These are phyloP conservation scores for Aspergillus puulaauensis DNA, from an alignment of 2,329 filamentous ascomycete genomes.

Conservation along the genomic window DNA sequence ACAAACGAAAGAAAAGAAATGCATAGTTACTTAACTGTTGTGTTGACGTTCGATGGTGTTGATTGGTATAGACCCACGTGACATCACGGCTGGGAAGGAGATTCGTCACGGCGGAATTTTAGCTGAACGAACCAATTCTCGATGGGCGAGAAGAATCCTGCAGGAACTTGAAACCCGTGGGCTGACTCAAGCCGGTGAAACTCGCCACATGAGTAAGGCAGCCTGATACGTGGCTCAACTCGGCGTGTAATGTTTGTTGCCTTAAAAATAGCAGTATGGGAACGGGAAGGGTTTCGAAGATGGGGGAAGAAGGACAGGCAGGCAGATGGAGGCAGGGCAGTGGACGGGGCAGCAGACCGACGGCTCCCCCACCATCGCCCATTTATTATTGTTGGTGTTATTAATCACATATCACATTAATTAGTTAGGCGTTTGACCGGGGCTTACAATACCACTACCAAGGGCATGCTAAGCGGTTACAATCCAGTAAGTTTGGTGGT, in stretches of 20 bases:
- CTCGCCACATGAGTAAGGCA: background rate
- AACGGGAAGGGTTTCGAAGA: too few species aligned
- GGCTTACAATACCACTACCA: conserved; percentile 8
- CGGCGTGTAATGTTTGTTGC: background rate
- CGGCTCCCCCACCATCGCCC: background rate
- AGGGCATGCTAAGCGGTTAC: background rate
- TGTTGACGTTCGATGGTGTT: background rate
- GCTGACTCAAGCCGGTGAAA: background rate
- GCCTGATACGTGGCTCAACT: background rate
- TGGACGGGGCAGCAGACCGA: background rate
- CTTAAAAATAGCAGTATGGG: background rate
- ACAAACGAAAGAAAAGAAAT: background rate
- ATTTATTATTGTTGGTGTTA: background rate
- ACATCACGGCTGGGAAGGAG: conserved; percentile 19
- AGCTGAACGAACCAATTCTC: background rate
- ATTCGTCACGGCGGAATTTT: conserved; percentile 14
- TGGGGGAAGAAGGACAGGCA: background rate
- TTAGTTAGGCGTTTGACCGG: background rate
- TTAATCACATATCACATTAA: background rate
- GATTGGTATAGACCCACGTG: conserved; percentile 20
- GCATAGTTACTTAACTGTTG: background rate
- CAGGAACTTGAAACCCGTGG: conserved; percentile 9
- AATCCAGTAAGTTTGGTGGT: conserved; percentile 5
- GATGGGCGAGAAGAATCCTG: background rate
- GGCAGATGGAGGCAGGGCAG: background rate